Conservation (phyloP, 2,329 filamentous ascomycete species). For the Phialophora verrucosa region DNA sequence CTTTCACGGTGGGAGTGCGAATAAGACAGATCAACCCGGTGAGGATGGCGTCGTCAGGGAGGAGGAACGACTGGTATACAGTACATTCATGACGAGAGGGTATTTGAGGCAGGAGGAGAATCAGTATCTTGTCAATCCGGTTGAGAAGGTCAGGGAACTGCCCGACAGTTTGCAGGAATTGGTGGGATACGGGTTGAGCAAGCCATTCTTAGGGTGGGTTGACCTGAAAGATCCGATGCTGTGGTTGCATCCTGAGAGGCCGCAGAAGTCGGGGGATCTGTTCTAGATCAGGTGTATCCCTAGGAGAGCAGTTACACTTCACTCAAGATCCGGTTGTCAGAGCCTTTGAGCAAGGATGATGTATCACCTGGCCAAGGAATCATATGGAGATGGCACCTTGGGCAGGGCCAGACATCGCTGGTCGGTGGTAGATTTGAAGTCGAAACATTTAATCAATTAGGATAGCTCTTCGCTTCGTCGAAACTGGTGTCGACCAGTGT, state of each 20-base stretch:
- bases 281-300: slow-evolving; percentile 1
- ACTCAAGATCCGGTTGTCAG: neutral
- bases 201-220: slow-evolving; percentile 35
- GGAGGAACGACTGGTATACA: slow-evolving; percentile 40
- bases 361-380: neutral
- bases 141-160: slow-evolving; percentile 35
- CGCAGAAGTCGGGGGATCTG: slow-evolving; percentile 19
- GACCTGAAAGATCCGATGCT: slow-evolving; percentile 35
- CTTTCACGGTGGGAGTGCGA: slow-evolving; percentile 46
- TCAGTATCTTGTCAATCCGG: slow-evolving; percentile 39
- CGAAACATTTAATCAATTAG: neutral
- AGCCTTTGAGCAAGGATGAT: neutral
- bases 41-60: slow-evolving; percentile 36
- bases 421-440: neutral
- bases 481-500: neutral
- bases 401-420: neutral
- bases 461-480: neutral
- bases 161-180: slow-evolving; percentile 35
- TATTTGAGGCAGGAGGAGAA: slow-evolving; percentile 40
- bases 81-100: slow-evolving; percentile 39
- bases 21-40: slow-evolving; percentile 24
- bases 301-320: neutral
- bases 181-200: slow-evolving; percentile 39
- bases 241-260: slow-evolving; percentile 27
- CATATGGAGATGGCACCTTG: neutral